Base-by-base conservation (phyloP, 83 land plant species). In the Picea abies region DNA sequence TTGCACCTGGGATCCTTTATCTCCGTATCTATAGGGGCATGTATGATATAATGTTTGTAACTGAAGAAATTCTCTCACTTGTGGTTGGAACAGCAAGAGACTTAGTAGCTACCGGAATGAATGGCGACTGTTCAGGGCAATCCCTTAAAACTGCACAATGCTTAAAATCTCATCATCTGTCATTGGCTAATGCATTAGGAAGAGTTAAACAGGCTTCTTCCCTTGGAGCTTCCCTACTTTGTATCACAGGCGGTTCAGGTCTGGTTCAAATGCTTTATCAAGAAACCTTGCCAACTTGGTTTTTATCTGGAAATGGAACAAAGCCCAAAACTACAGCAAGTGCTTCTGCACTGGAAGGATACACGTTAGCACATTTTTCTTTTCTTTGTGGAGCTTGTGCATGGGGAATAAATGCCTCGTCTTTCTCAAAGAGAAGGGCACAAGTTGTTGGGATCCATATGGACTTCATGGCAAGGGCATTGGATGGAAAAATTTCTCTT, bases 241-340 rank as follows among this genome's bases (percentile, higher is more conserved):
- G 84, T 88, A 26, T 94, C 15, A 85, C 95, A 14, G 96, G 96
- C 10, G 92, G 96, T 14, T 81, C 79, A 17, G 88, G 83, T 16
- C 66, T 91, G 29, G 89, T 92, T 22, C 93, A 92, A 66, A 58
- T 85, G 1, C 69, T 94, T 44, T 86, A 89, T 41, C 83, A 84
- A 80, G 95, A 94, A 83, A 92, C 87, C 76, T 77, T 94, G 56
- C 96, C 95, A 17, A 88, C 96, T 63, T 94, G 96, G 96, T 94
- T 94, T 52, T 71, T 94, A 47, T 90, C 95, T 47, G 86, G 85
- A 23, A 39, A 84, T 16, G 81, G 82, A 67, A 65, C 78, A 16
- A 85, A 73, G 69, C 84, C 79, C 26, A 85, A 72, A 14, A 41
- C 65, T 39, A 85, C 82, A 19, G 87, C 88, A 49, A 81, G 82